phyloP scores from a whole-genome alignment of 495 filamentous ascomycete genomes.

The Daldinia childiae region DNA sequence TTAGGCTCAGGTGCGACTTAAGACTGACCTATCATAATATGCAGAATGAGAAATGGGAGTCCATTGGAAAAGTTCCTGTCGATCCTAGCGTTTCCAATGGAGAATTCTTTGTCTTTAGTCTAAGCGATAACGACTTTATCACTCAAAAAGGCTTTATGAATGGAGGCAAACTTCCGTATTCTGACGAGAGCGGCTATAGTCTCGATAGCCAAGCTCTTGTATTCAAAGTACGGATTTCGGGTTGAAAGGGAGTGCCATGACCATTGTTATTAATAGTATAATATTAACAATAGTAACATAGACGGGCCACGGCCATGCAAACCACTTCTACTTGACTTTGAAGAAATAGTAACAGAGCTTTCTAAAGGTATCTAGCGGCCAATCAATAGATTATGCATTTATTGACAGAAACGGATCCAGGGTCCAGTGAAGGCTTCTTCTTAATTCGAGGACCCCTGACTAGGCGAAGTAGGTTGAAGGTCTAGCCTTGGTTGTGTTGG shows the following conservation, averaged over 20 bases:
- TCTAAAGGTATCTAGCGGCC: not conserved
- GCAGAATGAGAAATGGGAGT: conserved; percentile 85
- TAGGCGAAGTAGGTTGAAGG: conserved; percentile 13
- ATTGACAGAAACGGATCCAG: not conserved
- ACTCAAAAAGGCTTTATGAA: conserved; percentile 78
- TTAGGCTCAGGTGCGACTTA: not conserved
- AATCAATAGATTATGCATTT: conserved; percentile 8
- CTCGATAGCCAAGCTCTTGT: conserved; percentile 77
- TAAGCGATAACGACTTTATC: conserved; percentile 84
- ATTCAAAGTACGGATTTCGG: conserved; percentile 66
- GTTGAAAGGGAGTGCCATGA: conserved; percentile 4
- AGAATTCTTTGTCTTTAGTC: conserved; percentile 74
- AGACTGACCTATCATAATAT: conserved; percentile 4
- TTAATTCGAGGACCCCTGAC: conserved; percentile 21
- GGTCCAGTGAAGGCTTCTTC: conserved; percentile 8
- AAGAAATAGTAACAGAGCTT: not conserved
- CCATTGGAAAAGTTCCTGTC: conserved; percentile 71
- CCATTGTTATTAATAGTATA: not conserved
- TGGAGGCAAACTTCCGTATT: conserved; percentile 67
- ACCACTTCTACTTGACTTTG: not conserved
- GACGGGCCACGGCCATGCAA: not conserved
- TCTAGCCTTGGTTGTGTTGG: conserved; percentile 18
- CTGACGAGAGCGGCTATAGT: conserved; percentile 69
- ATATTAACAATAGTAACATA: not conserved
- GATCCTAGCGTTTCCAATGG: conserved; percentile 55